These are phyloP conservation scores for Yamadazyma takamatsuzukensis DNA, from an alignment of 805 yeast genomes.

Conservation along the genomic window DNA sequence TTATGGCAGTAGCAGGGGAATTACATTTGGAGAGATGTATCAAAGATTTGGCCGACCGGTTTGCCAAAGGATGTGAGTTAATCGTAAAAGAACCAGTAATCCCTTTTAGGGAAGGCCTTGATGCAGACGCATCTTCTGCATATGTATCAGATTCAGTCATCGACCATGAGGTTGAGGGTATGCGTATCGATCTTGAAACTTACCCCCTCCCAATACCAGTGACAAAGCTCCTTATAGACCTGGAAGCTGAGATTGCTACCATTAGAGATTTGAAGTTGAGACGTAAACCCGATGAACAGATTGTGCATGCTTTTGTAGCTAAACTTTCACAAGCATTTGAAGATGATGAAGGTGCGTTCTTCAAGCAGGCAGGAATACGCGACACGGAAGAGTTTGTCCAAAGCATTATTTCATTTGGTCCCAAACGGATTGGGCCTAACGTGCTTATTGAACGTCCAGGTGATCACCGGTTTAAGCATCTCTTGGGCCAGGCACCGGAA, in stretches of 20 bases:
- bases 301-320: slow-evolving; percentile 6
- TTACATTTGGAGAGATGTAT: slow-evolving; percentile 91
- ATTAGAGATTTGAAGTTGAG: slow-evolving; percentile 18
- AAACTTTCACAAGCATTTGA: slow-evolving; percentile 9
- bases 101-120: slow-evolving; percentile 86
- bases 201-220: slow-evolving; percentile 56
- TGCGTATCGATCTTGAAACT: slow-evolving; percentile 42
- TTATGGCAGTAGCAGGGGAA: slow-evolving; percentile 94
- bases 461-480: slow-evolving; percentile 23
- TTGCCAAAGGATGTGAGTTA: slow-evolving; percentile 82
- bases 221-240: slow-evolving; percentile 45
- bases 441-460: slow-evolving; percentile 53
- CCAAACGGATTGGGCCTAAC: slow-evolving; percentile 73
- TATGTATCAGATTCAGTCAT: slow-evolving; percentile 10
- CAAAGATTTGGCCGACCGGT: slow-evolving; percentile 84
- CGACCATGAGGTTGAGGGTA: slow-evolving; percentile 13
- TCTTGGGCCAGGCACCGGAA: slow-evolving; percentile 17
- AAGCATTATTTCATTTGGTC: slow-evolving; percentile 65
- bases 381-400: slow-evolving; percentile 19
- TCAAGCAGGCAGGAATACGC: slow-evolving; percentile 13
- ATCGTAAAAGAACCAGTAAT: slow-evolving; percentile 88
- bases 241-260: slow-evolving; percentile 42
- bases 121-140: slow-evolving; percentile 46
- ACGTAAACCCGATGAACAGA: slow-evolving; percentile 10
- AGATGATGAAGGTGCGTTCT: slow-evolving; percentile 7